phyloP scores from a whole-genome alignment of 148 eudicot species.

The Fagopyrum tataricum region DNA sequence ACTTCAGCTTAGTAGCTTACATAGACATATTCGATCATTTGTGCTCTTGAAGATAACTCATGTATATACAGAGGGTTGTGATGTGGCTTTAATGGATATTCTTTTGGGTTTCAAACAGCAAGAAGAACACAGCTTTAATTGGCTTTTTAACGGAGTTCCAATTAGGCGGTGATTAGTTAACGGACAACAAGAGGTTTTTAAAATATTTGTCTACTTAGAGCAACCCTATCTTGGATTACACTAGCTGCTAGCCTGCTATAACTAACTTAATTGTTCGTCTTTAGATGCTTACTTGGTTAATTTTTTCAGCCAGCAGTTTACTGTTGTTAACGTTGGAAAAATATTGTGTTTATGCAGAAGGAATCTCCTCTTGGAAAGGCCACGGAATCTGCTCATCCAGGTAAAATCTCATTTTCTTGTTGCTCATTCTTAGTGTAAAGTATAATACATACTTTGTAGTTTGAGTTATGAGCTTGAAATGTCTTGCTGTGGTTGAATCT shows the following conservation, averaged over 20 bases:
- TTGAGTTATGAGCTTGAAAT: background rate
- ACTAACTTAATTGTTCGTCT: background rate
- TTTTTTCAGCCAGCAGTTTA: background rate
- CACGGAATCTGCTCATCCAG: constrained; percentile 94
- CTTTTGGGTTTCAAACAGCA: no score
- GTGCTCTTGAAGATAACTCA: no score
- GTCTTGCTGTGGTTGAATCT: background rate
- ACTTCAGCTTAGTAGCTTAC: no score
- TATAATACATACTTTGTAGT: background rate
- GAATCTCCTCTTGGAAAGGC: constrained; percentile 81
- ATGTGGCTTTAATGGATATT: no score
- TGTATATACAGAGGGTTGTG: no score
- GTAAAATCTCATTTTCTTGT: constrained; percentile 24
- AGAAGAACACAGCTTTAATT: no score
- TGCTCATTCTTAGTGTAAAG: background rate
- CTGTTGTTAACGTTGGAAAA: background rate
- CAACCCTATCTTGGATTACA: background rate
- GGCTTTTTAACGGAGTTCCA: no score
- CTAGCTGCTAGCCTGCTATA: background rate
- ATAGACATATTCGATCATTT: no score
- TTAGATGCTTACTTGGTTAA: background rate
- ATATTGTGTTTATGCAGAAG: constrained; percentile 45
- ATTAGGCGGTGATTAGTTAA: no score
- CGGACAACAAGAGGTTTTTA: no score
- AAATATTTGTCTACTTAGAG: background rate